Conservation (phyloP, 1,139 yeast genomes). For the Candida sp. region DNA sequence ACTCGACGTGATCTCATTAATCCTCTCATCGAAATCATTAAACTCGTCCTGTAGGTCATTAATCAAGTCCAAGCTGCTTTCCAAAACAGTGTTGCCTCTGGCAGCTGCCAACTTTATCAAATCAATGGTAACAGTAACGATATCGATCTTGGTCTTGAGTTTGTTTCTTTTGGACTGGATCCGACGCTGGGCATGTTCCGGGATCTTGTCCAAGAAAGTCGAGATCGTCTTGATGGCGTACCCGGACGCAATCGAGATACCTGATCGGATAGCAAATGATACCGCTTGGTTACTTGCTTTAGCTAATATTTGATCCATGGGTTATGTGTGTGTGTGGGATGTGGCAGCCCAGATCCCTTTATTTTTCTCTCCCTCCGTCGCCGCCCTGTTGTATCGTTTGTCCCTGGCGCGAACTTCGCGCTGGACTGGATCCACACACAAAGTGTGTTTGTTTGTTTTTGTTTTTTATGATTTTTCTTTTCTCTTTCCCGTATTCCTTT, state of each 20-base stretch:
- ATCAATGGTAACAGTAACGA: slow-evolving; percentile 73
- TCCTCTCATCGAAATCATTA: slow-evolving; percentile 57
- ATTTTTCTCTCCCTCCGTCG: neutral
- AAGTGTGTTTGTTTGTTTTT: slow-evolving; percentile 2
- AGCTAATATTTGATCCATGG: slow-evolving; percentile 46
- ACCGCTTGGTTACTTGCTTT: slow-evolving; percentile 83
- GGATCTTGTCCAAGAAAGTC: slow-evolving; percentile 62
- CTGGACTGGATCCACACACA: neutral
- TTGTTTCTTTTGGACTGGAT: slow-evolving; percentile 47
- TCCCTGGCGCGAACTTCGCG: neutral
- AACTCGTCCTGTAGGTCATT: slow-evolving; percentile 62
- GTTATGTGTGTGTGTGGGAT: neutral
- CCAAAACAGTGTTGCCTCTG: slow-evolving; percentile 70
- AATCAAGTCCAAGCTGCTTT: slow-evolving; percentile 60
- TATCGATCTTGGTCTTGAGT: slow-evolving; percentile 63
- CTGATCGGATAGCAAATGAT: slow-evolving; percentile 79
- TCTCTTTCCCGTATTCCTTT: neutral
- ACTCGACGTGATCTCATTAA: slow-evolving; percentile 34
- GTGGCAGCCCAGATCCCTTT: neutral
- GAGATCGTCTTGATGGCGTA: slow-evolving; percentile 73
- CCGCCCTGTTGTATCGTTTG: neutral
- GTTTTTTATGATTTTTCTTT: neutral
- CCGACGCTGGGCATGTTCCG: slow-evolving; percentile 54
- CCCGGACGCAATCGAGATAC: slow-evolving; percentile 76
- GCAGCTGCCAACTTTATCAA: slow-evolving; percentile 71